Base-by-base conservation (phyloP, 1,284 basidiomycete genomes). In the Phlebopus sp. region DNA sequence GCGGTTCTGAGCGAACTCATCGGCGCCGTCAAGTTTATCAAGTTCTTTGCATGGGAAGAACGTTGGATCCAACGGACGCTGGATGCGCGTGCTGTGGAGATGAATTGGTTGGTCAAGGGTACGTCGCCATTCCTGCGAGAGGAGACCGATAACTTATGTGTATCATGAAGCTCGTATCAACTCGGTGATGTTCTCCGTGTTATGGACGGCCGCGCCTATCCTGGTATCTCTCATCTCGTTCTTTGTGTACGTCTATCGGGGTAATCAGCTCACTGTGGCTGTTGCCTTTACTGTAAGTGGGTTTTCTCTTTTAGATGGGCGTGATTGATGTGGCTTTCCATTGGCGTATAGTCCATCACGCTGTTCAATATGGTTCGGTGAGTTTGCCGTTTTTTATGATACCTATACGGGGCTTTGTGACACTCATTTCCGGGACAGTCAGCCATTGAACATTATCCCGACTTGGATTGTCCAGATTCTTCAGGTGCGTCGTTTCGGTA, bases 1-100 rank as follows among this genome's bases (percentile, higher is more conserved):
- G 78, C 76, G 0, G 84, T 92, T 14, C 68, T 97, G 57, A 94
- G 86, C 50, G 94, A 97, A 66, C 73, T 97, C 14, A 86, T 95
- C 46, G 73, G 81, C 29, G 82, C 85, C 3, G 82, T 84, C 52
- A 90, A 89, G 59, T 90, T 92, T 60, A 86, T 93, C 72, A 93
- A 93, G 59, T 89, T 91, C 69, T 90, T 90, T 53, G 87, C 86
- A 4, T 90, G 88, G 88, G 87, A 90, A 58, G 78, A 82, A 30
- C 72, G 77, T 11, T 91, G 87, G 88, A 84, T 89, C 41, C 63
- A 76, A 17, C 73, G 79, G 1, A 74, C 72, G 0, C 64, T 86
- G 57, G 77, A 79, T 23, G 77, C 79, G 5, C 73, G 86, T 46
- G 75, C 73, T 39, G 65, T 69, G 15, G 87, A 90, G 66, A 73